Conservation (phyloP, 108 stramenopile genomes). For the Hondaea fermentalgiana region DNA sequence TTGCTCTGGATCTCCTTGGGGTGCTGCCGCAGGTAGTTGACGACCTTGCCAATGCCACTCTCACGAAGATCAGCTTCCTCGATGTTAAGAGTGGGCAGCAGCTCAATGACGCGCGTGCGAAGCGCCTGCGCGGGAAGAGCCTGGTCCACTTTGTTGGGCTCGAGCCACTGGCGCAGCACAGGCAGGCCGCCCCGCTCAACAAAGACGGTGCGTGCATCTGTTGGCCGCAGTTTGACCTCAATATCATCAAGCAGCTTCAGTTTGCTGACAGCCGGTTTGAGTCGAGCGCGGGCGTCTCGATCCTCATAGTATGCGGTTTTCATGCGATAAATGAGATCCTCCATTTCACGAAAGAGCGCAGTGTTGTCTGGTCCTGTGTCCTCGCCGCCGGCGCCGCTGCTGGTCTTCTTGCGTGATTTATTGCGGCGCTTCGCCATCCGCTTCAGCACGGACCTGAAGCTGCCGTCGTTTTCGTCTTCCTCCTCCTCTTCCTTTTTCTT, state of each 20-base stretch:
- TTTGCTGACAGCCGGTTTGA: background rate
- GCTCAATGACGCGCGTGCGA: background rate
- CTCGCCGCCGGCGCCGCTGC: background rate
- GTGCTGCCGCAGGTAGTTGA: conserved; percentile 3
- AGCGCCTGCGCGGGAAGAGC: background rate
- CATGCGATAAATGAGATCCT: background rate
- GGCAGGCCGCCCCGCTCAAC: background rate
- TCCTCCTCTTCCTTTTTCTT: background rate
- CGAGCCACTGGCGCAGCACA: background rate
- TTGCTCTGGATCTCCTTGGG: background rate
- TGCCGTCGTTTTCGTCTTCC: background rate
- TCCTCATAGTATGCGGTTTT: background rate
- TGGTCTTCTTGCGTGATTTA: background rate
- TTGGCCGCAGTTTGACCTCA: background rate
- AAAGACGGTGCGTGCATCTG: background rate
- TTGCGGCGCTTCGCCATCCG: background rate
- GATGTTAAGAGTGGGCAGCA: background rate
- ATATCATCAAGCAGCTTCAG: background rate
- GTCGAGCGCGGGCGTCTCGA: background rate
- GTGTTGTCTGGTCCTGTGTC: background rate
- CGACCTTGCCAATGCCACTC: background rate
- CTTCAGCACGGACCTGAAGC: background rate
- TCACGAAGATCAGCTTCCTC: background rate
- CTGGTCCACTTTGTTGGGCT: background rate
- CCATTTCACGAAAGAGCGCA: background rate